phyloP scores from a whole-genome alignment of 1,284 basidiomycete species.

The Cryptococcus maquisensis region DNA sequence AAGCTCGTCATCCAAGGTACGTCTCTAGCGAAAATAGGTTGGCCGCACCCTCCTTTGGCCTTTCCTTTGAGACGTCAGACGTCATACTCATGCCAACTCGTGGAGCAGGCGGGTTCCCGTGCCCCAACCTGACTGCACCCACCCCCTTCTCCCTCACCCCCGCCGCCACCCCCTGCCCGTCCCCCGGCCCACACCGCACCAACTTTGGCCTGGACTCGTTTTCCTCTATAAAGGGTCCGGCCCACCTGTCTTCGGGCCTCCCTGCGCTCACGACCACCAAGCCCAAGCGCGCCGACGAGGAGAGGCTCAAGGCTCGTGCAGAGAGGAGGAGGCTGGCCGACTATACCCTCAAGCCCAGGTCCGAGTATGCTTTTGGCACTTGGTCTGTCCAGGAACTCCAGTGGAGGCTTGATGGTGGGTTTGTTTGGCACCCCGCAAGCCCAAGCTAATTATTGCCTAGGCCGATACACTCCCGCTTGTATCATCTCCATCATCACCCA shows the following conservation, averaged over 20 bases:
- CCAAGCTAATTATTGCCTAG: constrained; percentile 9
- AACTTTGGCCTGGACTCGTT: constrained; percentile 11
- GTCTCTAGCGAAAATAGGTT: background rate
- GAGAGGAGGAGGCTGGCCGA: constrained; percentile 31
- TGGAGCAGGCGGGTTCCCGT: constrained; percentile 32
- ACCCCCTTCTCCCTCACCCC: constrained; percentile 38
- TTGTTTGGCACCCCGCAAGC: background rate
- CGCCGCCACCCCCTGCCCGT: constrained; percentile 27
- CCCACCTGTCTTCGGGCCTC: constrained; percentile 12
- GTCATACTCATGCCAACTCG: background rate
- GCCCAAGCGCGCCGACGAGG: constrained; percentile 21
- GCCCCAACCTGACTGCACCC: constrained; percentile 37
- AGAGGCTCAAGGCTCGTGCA: constrained; percentile 17
- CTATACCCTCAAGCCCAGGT: constrained; percentile 32
- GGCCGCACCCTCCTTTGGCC: background rate
- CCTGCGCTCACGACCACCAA: constrained; percentile 24
- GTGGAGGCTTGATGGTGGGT: constrained; percentile 36
- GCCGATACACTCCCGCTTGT: constrained; percentile 32
- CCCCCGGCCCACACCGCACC: constrained; percentile 21
- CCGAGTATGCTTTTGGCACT: constrained; percentile 33
- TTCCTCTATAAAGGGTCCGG: background rate
- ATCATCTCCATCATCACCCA: constrained; percentile 28
- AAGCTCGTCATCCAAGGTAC: constrained; percentile 36
- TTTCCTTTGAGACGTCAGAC: background rate
- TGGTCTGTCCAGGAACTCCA: constrained; percentile 29